Evolutionary conservation across 441 rosid species (phyloP).

Genomic region (Adansonia rubrostipa): DNA sequence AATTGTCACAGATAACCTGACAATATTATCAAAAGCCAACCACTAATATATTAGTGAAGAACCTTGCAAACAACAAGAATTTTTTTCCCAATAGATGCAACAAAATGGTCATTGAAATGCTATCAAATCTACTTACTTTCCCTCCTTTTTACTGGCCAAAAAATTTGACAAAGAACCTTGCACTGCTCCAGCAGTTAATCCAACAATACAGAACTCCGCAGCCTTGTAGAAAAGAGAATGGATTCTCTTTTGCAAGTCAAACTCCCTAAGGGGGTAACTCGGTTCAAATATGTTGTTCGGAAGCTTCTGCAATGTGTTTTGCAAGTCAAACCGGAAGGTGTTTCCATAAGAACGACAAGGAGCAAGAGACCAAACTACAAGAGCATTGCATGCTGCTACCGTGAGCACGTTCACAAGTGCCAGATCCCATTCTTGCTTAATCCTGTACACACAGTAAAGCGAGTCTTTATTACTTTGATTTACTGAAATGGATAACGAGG

Average conservation of each 20-base stretch:
- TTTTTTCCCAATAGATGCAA: background rate
- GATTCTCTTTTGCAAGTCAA: conserved; percentile 82
- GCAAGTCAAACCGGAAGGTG: conserved; percentile 87
- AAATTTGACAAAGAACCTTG: conserved; percentile 84
- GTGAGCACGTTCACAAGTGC: conserved; percentile 90
- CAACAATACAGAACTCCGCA: conserved; percentile 80
- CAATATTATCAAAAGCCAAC: conserved; percentile 24
- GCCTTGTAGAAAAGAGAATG: conserved; percentile 85
- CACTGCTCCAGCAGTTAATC: conserved; percentile 74
- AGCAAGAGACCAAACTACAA: conserved; percentile 90
- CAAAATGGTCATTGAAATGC: background rate
- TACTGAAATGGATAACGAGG: conserved; percentile 22
- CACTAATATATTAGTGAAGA: conserved; percentile 12
- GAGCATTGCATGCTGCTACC: conserved; percentile 80
- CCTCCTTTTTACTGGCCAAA: conserved; percentile 70
- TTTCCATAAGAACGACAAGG: conserved; percentile 95
- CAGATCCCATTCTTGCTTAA: conserved; percentile 94
- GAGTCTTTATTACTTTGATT: conserved; percentile 29
- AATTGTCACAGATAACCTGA: conserved; percentile 82
- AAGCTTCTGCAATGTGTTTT: conserved; percentile 90
- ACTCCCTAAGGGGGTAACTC: conserved; percentile 92
- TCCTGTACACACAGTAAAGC: conserved; percentile 46
- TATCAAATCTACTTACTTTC: conserved; percentile 52
- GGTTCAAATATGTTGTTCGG: conserved; percentile 89
- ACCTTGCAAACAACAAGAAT: conserved; percentile 5